Evolutionary conservation across 768 basidiomycete genomes (phyloP), one percentile per base, ranked within the genome.

Genomic region (Tricholoma saponaceum): DNA sequence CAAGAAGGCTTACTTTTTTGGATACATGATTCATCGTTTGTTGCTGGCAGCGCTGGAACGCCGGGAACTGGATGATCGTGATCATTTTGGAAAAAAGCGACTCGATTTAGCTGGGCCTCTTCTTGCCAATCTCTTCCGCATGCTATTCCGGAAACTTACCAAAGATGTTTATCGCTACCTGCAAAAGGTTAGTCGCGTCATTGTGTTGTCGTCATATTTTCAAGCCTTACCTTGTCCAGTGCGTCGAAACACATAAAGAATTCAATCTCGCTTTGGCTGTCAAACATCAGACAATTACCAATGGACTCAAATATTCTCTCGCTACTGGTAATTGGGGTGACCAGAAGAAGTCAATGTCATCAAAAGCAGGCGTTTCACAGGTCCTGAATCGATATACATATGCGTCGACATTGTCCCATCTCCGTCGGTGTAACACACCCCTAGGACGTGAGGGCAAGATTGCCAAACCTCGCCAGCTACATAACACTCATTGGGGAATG

Each of bases 401-500:
- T 67, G 97, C 97, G 0, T 99, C 97, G 10, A 99, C 97, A 0
- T 77, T 99, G 10, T 99, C 97, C 3, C 97, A 99, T 79, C 74
- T 99, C 66, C 96, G 97, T 68, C 92, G 97, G 26, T 95, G 93
- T 69, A 99, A 99, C 70, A 98, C 97, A 0, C 97, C 97, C 2
- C 84, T 99, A 51, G 97, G 97, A 55, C 89, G 97, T 58, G 97
- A 98, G 71, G 95, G 95, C 56, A 99, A 99, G 76, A 98, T 98
- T 58, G 97, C 97, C 47, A 98, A 98, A 70, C 97, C 97, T 56
- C 97, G 97, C 65, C 97, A 99, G 66, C 78, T 99, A 55, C 97
- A 99, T 72, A 99, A 99, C 67, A 98, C 97, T 0, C 97, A 99
- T 66, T 99, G 97, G 97, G 97, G 97, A 35, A 98, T 99, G 97